phyloP scores from a whole-genome alignment of 768 basidiomycete genomes.

The Mycena metata region DNA sequence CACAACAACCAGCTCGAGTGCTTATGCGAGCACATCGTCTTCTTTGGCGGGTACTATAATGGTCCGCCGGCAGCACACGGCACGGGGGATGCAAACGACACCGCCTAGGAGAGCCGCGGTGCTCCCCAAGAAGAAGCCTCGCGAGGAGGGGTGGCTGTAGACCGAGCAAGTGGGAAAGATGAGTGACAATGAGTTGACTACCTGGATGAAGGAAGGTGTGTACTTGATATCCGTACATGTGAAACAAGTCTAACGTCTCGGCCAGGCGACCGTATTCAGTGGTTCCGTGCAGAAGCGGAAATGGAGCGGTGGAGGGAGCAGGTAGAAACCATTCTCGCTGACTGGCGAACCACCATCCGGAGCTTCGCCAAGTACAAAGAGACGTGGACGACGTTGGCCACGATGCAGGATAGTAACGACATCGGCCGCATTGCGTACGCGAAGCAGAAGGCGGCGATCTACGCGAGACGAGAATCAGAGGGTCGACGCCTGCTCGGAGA shows the following conservation, averaged over 20 bases:
- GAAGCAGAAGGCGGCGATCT: slow-evolving; percentile 8
- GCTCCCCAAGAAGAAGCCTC: background rate
- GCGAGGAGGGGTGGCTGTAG: slow-evolving; percentile 21
- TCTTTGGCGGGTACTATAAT: background rate
- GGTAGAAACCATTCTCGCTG: slow-evolving; percentile 2
- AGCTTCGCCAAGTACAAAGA: slow-evolving; percentile 4
- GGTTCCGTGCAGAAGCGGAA: slow-evolving; percentile 22
- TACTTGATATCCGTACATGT: background rate
- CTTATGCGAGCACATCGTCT: no score
- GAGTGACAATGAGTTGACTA: background rate
- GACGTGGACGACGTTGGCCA: background rate
- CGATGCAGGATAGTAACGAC: background rate
- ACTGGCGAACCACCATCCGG: slow-evolving; percentile 10
- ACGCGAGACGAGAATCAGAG: background rate
- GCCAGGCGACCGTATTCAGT: slow-evolving; percentile 8
- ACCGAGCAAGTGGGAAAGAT: background rate
- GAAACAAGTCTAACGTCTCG: background rate
- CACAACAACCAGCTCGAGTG: background rate
- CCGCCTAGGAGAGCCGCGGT: no score
- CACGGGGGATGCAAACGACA: no score
- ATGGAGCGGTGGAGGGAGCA: slow-evolving; percentile 20
- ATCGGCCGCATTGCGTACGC: slow-evolving; percentile 13
- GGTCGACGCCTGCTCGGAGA: background rate
- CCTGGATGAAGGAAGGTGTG: slow-evolving; percentile 20
- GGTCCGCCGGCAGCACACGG: background rate